Base-by-base conservation (phyloP, 179 eudicot species). In the Spergularia azorica region DNA sequence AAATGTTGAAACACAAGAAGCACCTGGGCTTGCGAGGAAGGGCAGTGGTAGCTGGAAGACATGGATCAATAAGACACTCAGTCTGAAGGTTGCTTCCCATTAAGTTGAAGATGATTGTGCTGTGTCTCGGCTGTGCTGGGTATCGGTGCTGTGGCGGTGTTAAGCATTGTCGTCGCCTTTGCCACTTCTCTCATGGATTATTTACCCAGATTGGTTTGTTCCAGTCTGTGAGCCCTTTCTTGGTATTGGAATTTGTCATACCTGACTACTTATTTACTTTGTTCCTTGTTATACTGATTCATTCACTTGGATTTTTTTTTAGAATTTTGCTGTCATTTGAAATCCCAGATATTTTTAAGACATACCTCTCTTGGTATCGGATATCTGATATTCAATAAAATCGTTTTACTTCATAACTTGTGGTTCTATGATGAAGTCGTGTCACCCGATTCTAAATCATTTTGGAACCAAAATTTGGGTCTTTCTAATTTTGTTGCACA, bases 41-140 rank as follows among this genome's bases (percentile, higher is more conserved):
- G 83, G 90, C 17, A 74, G 79, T 54, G 84, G 88, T 9, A 85
- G 87, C 77, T 90, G 89, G 92, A 94, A 88, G 81, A 46, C 92
- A 14, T 92, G 97, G 98, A 84, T 94, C 77, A 89, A 90, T 15
- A 92, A 89, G 80, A 89, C 97, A 32, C 83, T 88, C 77, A 88
- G 79, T 64, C 81, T 74, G 13, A 90, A 90, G 87, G 70, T 92
- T 65, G 88, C 91, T 75, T 85, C 88, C 39, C 88, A 82, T 43
- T 85, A 52, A 74, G 48, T 5, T 70, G 57, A 55, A 70, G 14
- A 70, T 13, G 9, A 32, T 2, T 38, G 48, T 32, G 20, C 51
- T 65, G 39, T 7, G 39, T 20, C 6, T 21, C 65, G 12, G 5
- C 55, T 10, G 57, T 12, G 56, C 52, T 9, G 16, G 8, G 15